Base-by-base conservation (phyloP, 768 basidiomycete genomes). In the Calocybe indica region DNA sequence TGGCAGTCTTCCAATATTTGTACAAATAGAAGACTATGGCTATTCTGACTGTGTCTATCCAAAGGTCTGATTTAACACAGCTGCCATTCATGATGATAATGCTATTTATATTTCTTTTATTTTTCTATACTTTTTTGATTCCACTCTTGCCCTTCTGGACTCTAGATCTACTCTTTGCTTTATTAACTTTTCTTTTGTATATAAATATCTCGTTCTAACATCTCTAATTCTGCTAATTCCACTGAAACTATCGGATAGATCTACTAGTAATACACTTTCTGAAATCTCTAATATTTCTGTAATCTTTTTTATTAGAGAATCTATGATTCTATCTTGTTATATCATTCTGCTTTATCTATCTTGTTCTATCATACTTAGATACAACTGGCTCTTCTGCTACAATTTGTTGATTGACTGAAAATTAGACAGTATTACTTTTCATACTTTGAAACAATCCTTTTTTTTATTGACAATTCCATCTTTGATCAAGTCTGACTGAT, bases 391-490 rank as follows among this genome's bases (percentile, higher is more conserved):
- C 13, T 6, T 13, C 39, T 28, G n/a, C 13, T 6, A 40, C 39
- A 40, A 40, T 40, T 28, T 28, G 39, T 40, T 40, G 39, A 40
- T 40, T 40, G 39, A 40, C 39, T 40, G 35, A 49, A 51, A 2
- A 43, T 33, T 29, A n/a, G 46, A 51, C 30, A 28, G 41, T 33
- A 44, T 48, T 28, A 8, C 41, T 30, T 48, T 48, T 41, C 22
- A 34, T 34, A 28, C 40, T 44, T 35, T 9, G 14, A 30, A 44
- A 10, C 43, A 12, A 40, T 30, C 36, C 22, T n/a, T 30, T n/a
- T 7, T 37, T 15, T 22, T 36, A 35, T 34, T 35, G 30, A 46
- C 35, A 37, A 14, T 7, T 37, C 30, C 45, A 35, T 6, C 35
- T 36, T 9, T 8, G 45, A 46, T 40, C 45, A 30, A 12, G 10